A percentile compares a stretch with the other conserved stretches of the same genome.
These are phyloP conservation scores for Lactifluus piperatus DNA, from an alignment of 768 basidiomycete genomes.

Conservation along the genomic window DNA sequence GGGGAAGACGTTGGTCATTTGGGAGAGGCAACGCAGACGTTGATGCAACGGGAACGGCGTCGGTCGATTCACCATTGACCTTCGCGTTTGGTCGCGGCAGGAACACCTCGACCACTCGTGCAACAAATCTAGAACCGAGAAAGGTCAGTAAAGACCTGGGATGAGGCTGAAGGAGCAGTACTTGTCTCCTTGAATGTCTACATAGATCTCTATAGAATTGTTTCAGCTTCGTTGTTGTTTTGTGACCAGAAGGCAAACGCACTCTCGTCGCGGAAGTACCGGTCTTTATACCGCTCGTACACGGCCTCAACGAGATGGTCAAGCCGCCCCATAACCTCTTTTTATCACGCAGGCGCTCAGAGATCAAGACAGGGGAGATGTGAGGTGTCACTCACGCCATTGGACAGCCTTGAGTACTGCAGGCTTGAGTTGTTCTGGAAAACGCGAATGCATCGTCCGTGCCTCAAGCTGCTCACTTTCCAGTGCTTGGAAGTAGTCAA, in stretches of 20 bases:
- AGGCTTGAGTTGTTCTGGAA: conserved; percentile 88
- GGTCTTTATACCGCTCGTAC: conserved; percentile 92
- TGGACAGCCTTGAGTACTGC: conserved; percentile 89
- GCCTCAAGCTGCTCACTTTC: conserved; percentile 89
- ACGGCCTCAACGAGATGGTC: conserved; percentile 94
- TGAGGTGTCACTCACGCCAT: conserved; percentile 70
- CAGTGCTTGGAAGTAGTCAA: conserved; percentile 92
- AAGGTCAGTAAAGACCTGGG: conserved; percentile 2
- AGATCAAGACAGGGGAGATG: conserved; percentile 6
- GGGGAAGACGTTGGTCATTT: conserved; percentile 40
- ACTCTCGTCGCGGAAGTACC: conserved; percentile 91
- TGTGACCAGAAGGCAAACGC: conserved; percentile 27
- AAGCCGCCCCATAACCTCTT: conserved; percentile 94
- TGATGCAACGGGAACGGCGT: conserved; percentile 25
- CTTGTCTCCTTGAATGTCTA: conserved; percentile 86
- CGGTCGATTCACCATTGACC: conserved; percentile 12
- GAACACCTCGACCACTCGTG: conserved; percentile 69
- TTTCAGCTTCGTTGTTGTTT: not conserved
- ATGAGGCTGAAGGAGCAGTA: conserved; percentile 31
- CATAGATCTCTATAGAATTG: conserved; percentile 57
- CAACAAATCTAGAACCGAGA: conserved; percentile 56
- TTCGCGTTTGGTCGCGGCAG: conserved; percentile 35
- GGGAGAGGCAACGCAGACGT: conserved; percentile 31
- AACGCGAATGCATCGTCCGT: conserved; percentile 79
- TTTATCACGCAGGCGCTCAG: conserved; percentile 18